Evolutionary conservation across 768 basidiomycete genomes (phyloP), one percentile per base, ranked within the genome.

Genomic region (Suillus brevipes): DNA sequence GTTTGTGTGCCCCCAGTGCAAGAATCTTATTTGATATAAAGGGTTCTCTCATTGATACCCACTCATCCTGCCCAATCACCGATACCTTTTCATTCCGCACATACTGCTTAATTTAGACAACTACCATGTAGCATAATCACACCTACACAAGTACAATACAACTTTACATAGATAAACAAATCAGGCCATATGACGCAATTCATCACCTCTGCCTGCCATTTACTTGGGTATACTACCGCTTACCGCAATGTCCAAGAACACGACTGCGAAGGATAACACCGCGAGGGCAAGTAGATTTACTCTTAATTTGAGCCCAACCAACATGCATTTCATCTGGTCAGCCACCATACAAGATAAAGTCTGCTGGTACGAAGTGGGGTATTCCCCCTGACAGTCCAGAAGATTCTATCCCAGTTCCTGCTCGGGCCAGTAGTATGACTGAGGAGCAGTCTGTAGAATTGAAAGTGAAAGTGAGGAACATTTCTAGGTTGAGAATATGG

Each of bases 1-100:
- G 4, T 75, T 81, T 31, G 56, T 76, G 9, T 85, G 85, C 65
- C 84, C 84, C 6, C 62, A 72, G 7, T 85, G 85, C 60, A 62
- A 69, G 37, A 80, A 82, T 63, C 74, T 80, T 42, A 85, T 85
- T 59, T 85, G 73, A 71, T 63, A 20, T 1, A 10, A 6, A 28
- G 16, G 20, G 53, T n/a, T 55, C 31, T 34, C 34, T 12, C 20
- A 55, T 7, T 34, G 53, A 55, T 55, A 55, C 6, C 57, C 20
- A 38, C 9, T 3, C 20, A 31, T 37, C 20, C 31, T 14, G 18
- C 36, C 13, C 6, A 45, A 9, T 40, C 23, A n/a, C 57, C 28
- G 13, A 61, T n/a, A 40, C 14, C 34, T 10, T 59, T 25, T 45
- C 18, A n/a, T 36, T 14, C 43, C 8, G 16, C 23, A 40, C 38